Base-by-base conservation (phyloP, 2,329 filamentous ascomycete species). In the Tricladium varicosporioides region DNA sequence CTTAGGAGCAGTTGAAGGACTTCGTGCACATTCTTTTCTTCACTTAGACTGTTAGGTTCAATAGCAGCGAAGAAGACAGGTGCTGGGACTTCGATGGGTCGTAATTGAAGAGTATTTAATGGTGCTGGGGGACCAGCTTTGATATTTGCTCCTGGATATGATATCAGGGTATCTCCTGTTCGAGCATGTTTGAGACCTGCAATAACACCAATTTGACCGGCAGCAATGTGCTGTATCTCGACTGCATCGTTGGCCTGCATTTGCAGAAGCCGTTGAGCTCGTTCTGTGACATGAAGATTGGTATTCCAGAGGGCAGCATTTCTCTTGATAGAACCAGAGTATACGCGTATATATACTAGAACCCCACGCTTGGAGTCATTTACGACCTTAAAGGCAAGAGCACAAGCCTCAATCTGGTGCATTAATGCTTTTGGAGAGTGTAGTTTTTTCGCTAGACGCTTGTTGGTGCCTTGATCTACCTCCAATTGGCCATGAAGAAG, bases 21-120 rank as follows among this genome's bases (percentile, higher is more conserved):
- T 5, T 88, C 84, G 55, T 90, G 84, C 5, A 99, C 83, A 57
- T 87, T 83, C 65, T 92, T 92, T 65, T 92, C 89, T 63, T 92
- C 91, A 32, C 87, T 82, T 32, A 90, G 76, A 65, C 90, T 87
- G 64, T 91, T 76, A 15, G 85, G 91, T 62, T 97, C 93, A 27
- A 97, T 86, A 59, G 92, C 91, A n/a, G 95, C 87, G 72, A 97
- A 99, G 69, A 97, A 96, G 0, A 99, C 94, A 0, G 94, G 92
- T 0, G 94, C 92, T 0, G 94, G 93, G 0, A 97, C 90, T 58
- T 89, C 83, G 27, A 96, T 94, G 0, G 94, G 91, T 14, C 91
- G 85, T 36, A 99, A 83, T 68, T 96, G 92, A 14, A 97, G 76
- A 14, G 81, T 86, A 50, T 87, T 85, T 49, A 96, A 75, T 0